A percentile compares a stretch with the other conserved stretches of the same genome.
Conservation (phyloP, 805 yeast genomes). For the Yarrowia bubula region DNA sequence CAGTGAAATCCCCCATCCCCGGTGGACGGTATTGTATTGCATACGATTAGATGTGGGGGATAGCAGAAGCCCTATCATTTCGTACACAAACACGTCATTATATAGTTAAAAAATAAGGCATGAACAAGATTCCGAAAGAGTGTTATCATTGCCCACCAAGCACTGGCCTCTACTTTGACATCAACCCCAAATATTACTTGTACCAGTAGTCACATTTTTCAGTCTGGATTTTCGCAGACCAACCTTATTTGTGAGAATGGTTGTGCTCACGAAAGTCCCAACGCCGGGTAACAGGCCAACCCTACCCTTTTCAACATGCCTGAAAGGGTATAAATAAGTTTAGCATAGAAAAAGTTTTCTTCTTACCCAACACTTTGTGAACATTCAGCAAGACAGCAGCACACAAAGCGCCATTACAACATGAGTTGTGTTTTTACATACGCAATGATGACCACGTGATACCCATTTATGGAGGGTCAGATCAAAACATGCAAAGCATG, state of each 20-base stretch:
- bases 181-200: too few relatives aligned
- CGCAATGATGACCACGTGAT: background rate
- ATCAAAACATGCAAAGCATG: background rate
- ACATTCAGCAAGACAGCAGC: background rate
- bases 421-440: background rate
- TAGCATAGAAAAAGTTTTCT: conserved; percentile 2
- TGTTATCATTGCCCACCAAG: too few relatives aligned
- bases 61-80: too few relatives aligned
- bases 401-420: background rate
- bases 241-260: conserved; percentile 19
- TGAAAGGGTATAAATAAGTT: background rate
- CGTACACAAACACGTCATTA: too few relatives aligned
- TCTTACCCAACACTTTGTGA: conserved; percentile 8
- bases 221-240: background rate
- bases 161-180: too few relatives aligned
- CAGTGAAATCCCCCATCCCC: too few relatives aligned
- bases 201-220: too few relatives aligned
- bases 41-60: too few relatives aligned
- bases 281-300: conserved; percentile 13
- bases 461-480: background rate
- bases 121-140: too few relatives aligned
- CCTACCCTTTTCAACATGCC: background rate
- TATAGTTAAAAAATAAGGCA: too few relatives aligned
- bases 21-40: too few relatives aligned
- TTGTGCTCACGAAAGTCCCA: background rate